Evolutionary conservation across 2,329 filamentous ascomycete species (phyloP).

Genomic region (Apiospora arundinis): DNA sequence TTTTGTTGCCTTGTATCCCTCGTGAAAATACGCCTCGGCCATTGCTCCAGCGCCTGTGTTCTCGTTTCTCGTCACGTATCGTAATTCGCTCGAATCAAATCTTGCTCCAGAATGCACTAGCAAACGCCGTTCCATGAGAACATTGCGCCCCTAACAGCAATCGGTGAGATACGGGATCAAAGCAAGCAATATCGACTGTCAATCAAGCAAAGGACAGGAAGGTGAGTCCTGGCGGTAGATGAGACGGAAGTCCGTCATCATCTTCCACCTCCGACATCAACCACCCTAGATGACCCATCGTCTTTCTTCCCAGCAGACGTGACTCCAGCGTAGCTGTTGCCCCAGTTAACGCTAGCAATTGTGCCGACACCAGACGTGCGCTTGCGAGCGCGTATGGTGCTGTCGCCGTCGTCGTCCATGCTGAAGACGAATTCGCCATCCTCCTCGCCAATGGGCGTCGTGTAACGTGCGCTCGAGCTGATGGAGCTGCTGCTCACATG

Average conservation of each 20-base stretch:
- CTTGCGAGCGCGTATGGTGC: slow-evolving; percentile 53
- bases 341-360: slow-evolving; percentile 34
- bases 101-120: slow-evolving; percentile 1
- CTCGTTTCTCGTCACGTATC: slow-evolving; percentile 15
- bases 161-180: not conserved
- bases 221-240: not conserved
- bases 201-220: not conserved
- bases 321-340: slow-evolving; percentile 43
- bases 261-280: slow-evolving; percentile 9
- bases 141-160: not conserved
- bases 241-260: not conserved
- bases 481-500: slow-evolving; percentile 67
- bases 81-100: slow-evolving; percentile 9
- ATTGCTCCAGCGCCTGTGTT: not conserved
- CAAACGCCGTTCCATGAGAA: not conserved
- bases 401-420: slow-evolving; percentile 67
- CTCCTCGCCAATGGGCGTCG: slow-evolving; percentile 70
- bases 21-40: not conserved
- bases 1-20: slow-evolving; percentile 2
- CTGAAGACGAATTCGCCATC: slow-evolving; percentile 69
- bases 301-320: slow-evolving; percentile 39
- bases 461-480: slow-evolving; percentile 64
- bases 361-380: slow-evolving; percentile 51
- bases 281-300: not conserved
- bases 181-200: not conserved